These are phyloP conservation scores for Tagetes erecta DNA, from an alignment of 129 eudicot species.

Conservation along the genomic window DNA sequence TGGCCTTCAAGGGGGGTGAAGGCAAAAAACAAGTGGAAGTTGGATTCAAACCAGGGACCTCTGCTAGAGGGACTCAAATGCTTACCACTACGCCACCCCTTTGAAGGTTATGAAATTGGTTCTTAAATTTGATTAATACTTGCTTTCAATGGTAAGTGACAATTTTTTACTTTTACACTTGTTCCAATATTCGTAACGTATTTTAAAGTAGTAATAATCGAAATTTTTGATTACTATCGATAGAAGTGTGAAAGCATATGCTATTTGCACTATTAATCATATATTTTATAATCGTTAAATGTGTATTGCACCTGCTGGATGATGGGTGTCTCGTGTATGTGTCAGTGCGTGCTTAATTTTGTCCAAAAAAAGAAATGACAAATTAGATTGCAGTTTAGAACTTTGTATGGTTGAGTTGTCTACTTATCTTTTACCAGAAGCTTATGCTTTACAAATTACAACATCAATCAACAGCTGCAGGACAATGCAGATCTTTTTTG, in stretches of 20 bases:
- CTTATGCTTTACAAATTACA: constrained; percentile 27
- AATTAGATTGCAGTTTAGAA: background rate
- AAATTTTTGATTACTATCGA: background rate
- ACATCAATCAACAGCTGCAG: constrained; percentile 61
- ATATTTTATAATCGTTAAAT: background rate
- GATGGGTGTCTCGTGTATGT: background rate
- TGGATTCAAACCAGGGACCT: too few relatives aligned
- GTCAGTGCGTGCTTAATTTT: background rate
- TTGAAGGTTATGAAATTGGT: background rate
- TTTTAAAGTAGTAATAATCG: background rate
- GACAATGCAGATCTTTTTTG: constrained; percentile 67
- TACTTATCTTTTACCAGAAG: background rate
- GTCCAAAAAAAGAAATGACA: background rate
- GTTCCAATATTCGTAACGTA: background rate
- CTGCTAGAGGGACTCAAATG: too few relatives aligned
- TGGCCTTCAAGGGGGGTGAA: too few relatives aligned
- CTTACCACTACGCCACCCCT: too few relatives aligned
- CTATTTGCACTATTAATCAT: background rate
- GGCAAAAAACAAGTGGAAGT: too few relatives aligned
- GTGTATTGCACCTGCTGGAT: background rate
- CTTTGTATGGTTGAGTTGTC: background rate
- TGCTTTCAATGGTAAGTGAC: background rate
- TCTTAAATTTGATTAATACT: background rate
- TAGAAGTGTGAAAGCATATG: background rate
- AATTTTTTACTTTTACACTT: background rate